Percentiles rank a stretch among this genome's conserved stretches.
phyloP scores from a whole-genome alignment of 169 alveolate species.

The Eimeria brunetti region DNA sequence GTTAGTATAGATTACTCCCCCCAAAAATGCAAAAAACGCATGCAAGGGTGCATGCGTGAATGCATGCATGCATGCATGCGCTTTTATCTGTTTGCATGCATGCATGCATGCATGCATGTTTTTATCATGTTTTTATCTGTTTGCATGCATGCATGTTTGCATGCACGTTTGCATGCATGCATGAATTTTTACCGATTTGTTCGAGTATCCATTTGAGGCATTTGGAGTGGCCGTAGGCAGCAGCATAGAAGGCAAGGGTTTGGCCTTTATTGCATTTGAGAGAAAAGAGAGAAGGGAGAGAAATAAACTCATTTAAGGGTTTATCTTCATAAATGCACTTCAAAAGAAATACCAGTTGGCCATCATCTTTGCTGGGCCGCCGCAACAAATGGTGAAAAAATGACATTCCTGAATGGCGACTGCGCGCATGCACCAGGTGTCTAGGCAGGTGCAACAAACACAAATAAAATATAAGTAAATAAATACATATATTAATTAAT shows the following conservation, averaged over 20 bases:
- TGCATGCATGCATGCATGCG: too few species aligned
- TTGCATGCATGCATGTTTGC: neutral
- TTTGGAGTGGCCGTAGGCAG: conserved; percentile 64
- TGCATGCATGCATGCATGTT: too few species aligned
- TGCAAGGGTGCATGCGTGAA: too few species aligned
- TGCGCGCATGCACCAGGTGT: conserved; percentile 14
- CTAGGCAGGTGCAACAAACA: too few species aligned
- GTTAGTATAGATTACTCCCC: too few species aligned
- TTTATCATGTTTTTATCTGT: too few species aligned
- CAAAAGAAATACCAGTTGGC: conserved; percentile 24
- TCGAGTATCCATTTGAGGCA: conserved; percentile 60
- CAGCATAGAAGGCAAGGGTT: conserved; percentile 61
- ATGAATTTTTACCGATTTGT: conserved; percentile 1
- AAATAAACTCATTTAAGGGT: conserved; percentile 12
- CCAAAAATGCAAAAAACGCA: too few species aligned
- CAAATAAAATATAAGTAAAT: too few species aligned
- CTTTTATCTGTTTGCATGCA: too few species aligned
- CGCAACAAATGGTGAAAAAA: conserved; percentile 63
- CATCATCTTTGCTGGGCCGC: conserved; percentile 54
- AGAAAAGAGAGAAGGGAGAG: conserved; percentile 3
- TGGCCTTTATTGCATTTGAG: conserved; percentile 42
- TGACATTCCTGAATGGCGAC: conserved; percentile 41
- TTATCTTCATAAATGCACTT: conserved; percentile 54
- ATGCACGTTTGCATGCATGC: too few species aligned
- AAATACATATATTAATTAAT: too few species aligned